phyloP scores from a whole-genome alignment of 2,329 filamentous ascomycete genomes.

The Zasmidium cellare region DNA sequence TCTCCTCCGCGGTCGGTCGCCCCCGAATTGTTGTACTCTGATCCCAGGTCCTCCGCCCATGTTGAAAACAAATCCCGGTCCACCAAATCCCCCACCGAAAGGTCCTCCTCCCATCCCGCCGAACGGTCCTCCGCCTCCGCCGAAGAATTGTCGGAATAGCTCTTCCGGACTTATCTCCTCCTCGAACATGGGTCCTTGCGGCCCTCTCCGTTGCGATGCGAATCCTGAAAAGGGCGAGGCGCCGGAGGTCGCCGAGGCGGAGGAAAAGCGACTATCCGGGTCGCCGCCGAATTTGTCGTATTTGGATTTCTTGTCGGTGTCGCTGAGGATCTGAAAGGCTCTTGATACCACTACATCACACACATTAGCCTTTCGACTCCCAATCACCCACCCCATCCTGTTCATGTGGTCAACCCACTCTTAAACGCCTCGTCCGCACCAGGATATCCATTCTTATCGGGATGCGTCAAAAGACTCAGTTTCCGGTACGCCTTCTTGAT shows the following conservation, averaged over 20 bases:
- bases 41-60: conserved; percentile 81
- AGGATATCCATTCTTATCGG: conserved; percentile 97
- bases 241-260: conserved; percentile 51
- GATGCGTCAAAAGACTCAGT: conserved; percentile 89
- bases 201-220: conserved; percentile 47
- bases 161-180: conserved; percentile 96
- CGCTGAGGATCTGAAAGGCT: conserved; percentile 89
- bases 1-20: conserved; percentile 71
- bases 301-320: conserved; percentile 87
- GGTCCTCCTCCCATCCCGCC: conserved; percentile 20
- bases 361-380: background rate
- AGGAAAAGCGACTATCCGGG: conserved; percentile 81
- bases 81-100: conserved; percentile 45
- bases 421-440: conserved; percentile 98
- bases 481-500: conserved; percentile 99
- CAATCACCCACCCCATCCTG: background rate
- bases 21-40: conserved; percentile 93
- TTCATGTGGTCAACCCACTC: conserved; percentile 50
- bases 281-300: conserved; percentile 90
- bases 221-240: conserved; percentile 67
- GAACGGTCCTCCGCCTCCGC: conserved; percentile 60
- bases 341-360: conserved; percentile 72
- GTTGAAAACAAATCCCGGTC: conserved; percentile 93
- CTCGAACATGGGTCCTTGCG: conserved; percentile 66
- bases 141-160: conserved; percentile 96